Evolutionary conservation across 1,284 basidiomycete species (phyloP).

Genomic region (Tilletia walkeri): DNA sequence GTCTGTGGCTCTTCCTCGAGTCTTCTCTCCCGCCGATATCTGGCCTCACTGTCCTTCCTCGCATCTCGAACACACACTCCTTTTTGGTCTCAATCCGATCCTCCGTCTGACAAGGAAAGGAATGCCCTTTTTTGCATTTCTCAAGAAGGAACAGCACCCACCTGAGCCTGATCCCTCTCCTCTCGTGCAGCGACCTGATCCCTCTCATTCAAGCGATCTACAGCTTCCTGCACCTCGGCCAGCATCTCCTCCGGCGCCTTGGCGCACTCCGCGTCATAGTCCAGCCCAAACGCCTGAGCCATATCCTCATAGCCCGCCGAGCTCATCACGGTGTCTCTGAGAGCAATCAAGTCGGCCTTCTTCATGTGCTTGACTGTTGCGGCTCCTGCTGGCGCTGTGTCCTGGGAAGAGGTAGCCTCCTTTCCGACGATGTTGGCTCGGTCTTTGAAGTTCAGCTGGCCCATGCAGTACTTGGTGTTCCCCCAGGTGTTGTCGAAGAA

Average conservation of each 20-base stretch:
- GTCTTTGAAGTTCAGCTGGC: conserved; percentile 38
- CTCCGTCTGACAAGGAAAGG: too few species aligned
- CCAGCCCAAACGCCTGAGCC: not conserved
- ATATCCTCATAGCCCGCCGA: not conserved
- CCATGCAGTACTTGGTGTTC: conserved; percentile 87
- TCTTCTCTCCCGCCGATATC: too few species aligned
- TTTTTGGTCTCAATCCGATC: too few species aligned
- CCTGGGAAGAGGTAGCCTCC: not conserved
- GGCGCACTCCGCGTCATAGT: not conserved
- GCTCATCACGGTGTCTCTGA: not conserved
- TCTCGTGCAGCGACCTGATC: not conserved
- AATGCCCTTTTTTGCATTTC: not conserved
- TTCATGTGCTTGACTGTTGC: not conserved
- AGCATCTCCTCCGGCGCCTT: conserved; percentile 4
- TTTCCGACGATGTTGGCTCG: not conserved
- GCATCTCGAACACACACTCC: too few species aligned
- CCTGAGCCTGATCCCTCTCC: too few species aligned
- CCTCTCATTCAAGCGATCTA: not conserved
- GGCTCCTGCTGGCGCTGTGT: not conserved
- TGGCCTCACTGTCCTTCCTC: too few species aligned
- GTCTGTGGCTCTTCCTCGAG: too few species aligned
- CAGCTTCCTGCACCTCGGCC: not conserved
- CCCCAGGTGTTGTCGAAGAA: conserved; percentile 69
- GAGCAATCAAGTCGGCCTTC: not conserved
- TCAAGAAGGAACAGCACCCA: not conserved